Evolutionary conservation across 202 grass and related monocot species (phyloP), one percentile per base, ranked within the genome.

Genomic region (Cymbopogon flexuosus): DNA sequence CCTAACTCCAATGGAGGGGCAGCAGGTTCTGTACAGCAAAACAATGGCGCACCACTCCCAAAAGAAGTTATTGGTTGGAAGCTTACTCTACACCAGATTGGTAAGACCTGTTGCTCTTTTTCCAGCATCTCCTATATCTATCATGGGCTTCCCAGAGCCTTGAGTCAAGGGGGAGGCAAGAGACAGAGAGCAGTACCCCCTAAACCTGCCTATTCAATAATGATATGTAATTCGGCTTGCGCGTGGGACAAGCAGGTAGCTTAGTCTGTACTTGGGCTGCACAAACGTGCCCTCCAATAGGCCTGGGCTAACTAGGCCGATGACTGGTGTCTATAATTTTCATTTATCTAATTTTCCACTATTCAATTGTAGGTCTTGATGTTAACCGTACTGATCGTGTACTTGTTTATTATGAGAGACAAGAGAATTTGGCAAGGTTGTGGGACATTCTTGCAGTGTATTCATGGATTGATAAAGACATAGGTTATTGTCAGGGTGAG

Each of bases 371-470:
- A 99, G 96, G 96, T 72, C 87, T 95, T 10, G 92, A 99, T 90
- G 96, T 99, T 76, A 89, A 88, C 36, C 92, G 96, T 83, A 99
- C 96, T 15, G 96, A 99, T 75, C 90, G 96, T n/a, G 64, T 85
- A 68, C 88, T 99, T 72, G 84, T 95, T 65, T 95, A 99, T 89
- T 99, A 99, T 34, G 92, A 99, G 82, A 87, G 70, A 10, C 87
- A 83, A 74, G 86, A 86, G 78, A 95, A 99, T 46, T 82, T 85
- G 73, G 84, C 92, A 63, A 87, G 88, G 47, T 39, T 99, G 63
- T 99, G 96, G 96, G 96, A 99, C 83, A 89, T 99, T 75, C 92
- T 99, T 75, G 73, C 92, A 16, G 92, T 95, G 22, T 99, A 99
- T 87, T 91, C 96, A 67, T 99, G 96, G 96, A 58, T 99, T 56